phyloP scores from a whole-genome alignment of 805 yeast genomes.

The Sugiyamaella americana region DNA sequence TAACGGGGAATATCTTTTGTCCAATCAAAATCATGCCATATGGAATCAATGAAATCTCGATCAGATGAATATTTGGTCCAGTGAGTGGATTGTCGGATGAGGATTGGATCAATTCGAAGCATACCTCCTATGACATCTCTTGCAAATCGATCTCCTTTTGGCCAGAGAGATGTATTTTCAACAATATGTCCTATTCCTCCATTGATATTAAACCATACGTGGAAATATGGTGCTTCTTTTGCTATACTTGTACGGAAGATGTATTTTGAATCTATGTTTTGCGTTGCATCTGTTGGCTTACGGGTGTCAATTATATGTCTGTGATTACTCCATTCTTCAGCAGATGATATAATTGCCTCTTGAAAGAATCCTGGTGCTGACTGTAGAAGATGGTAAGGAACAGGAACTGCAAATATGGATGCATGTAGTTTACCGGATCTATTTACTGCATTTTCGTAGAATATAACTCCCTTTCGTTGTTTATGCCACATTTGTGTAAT shows the following conservation, averaged over 20 bases:
- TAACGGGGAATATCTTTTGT: constrained; percentile 13
- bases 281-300: constrained; percentile 20
- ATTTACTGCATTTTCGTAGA: constrained; percentile 40
- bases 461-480: constrained; percentile 35
- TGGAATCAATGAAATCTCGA: constrained; percentile 31
- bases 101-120: constrained; percentile 35
- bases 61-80: constrained; percentile 29
- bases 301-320: constrained; percentile 38
- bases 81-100: constrained; percentile 31
- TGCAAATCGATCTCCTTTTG: constrained; percentile 41
- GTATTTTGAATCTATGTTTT: constrained; percentile 21
- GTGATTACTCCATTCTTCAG: constrained; percentile 38
- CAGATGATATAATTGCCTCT: constrained; percentile 36
- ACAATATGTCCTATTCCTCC: constrained; percentile 50
- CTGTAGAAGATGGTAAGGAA: constrained; percentile 31
- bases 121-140: constrained; percentile 44
- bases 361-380: constrained; percentile 39
- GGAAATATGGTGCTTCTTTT: constrained; percentile 45
- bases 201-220: constrained; percentile 42
- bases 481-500: constrained; percentile 37
- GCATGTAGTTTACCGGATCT: constrained; percentile 34
- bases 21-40: constrained; percentile 36
- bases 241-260: constrained; percentile 35
- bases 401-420: constrained; percentile 40
- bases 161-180: constrained; percentile 40